Evolutionary conservation across 1,139 yeast species (phyloP), one percentile per base, ranked within the genome.

Genomic region (Nakaseomyces kungkrabaensis): DNA sequence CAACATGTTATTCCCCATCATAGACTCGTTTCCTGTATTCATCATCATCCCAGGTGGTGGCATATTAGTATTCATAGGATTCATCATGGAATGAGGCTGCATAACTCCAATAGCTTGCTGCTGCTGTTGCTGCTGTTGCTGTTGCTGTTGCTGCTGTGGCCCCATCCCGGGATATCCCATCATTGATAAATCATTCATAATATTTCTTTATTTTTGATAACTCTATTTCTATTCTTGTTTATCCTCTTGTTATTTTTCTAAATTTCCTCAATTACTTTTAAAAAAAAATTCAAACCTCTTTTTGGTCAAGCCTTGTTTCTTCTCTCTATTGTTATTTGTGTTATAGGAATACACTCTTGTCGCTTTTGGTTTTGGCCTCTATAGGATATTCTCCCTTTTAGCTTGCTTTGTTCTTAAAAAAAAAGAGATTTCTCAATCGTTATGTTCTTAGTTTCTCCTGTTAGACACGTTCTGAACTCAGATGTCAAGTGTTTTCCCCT

Each of bases 1-100:
- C 13, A 22, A 9, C 10, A 29, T 7, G 34, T 11, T 33, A 26
- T 40, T 40, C 5, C 31, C 27, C 33, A 45, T 36, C 42, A 45
- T 45, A 26, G 26, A 25, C 33, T 48, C 46, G 24, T 43, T 43
- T 2, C 41, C 40, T 5, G 47, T 13, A 22, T 45, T 48, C 33
- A 34, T 47, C 36, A 47, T 52, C 43, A 56, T 46, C 26, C 59
- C 58, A 5, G 60, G 59, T 3, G 59, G 59, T 5, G 56, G 53
- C 37, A 34, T 24, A 31, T 26, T 38, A 17, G 43, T 45, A 32
- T 43, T 43, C 37, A 43, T 43, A 11, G 32, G 31, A 22, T 43
- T 43, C 38, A 43, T 32, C 46, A 43, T 43, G 13, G 46, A 24
- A 43, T 34, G 46, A 10, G 38, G 37, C 31, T 43, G 37, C 38